Evolutionary conservation across 2,329 filamentous ascomycete genomes (phyloP).

Genomic region (Hypoxylon sp.): DNA sequence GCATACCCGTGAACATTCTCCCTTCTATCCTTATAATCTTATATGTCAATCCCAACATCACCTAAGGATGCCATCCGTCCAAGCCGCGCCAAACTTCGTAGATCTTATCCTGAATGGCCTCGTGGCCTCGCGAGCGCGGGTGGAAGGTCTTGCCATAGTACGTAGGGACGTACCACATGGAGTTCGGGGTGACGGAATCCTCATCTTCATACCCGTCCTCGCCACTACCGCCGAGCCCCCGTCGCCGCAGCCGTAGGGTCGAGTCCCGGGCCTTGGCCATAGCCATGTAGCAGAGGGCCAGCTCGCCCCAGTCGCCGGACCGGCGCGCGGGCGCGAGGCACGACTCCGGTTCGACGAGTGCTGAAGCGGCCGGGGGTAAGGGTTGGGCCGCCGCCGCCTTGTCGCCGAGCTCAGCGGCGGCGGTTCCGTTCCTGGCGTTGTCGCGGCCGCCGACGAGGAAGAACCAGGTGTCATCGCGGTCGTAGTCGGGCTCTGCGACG

Average conservation of each 20-base stretch:
- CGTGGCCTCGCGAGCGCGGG: constrained; percentile 52
- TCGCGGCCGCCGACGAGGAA: constrained; percentile 57
- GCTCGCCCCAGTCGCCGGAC: constrained; percentile 53
- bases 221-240: too few species aligned
- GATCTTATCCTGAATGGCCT: constrained; percentile 48
- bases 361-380: constrained; percentile 44
- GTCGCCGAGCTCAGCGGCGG: too few species aligned
- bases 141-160: constrained; percentile 58
- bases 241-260: constrained; percentile 44
- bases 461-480: constrained; percentile 55
- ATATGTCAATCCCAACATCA: not conserved
- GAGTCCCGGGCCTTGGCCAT: constrained; percentile 50
- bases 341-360: constrained; percentile 48
- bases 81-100: constrained; percentile 45
- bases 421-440: constrained; percentile 45
- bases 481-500: constrained; percentile 54
- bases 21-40: not conserved
- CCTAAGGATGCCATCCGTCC: not conserved
- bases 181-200: constrained; percentile 42
- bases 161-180: constrained; percentile 57
- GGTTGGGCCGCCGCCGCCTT: too few species aligned
- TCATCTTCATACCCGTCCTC: too few species aligned
- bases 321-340: constrained; percentile 48
- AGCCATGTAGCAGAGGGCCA: constrained; percentile 56
- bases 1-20: not conserved